Conservation (phyloP, 805 yeast species). For the Suhomyces sp. region DNA sequence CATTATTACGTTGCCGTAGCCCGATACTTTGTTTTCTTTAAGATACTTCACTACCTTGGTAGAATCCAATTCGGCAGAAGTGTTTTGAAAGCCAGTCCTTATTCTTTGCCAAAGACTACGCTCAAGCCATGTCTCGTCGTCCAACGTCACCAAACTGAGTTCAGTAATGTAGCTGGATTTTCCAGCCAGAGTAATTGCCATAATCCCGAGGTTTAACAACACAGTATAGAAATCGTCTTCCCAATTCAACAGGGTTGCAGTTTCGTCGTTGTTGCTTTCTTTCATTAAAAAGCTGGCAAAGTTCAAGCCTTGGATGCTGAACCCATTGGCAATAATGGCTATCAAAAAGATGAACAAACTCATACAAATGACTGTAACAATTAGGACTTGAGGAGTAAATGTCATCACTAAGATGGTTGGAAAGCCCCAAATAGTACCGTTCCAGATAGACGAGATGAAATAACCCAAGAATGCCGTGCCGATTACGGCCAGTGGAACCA, state of each 20-base stretch:
- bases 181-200: slow-evolving; percentile 66
- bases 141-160: slow-evolving; percentile 45
- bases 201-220: slow-evolving; percentile 54
- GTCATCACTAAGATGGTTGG: slow-evolving; percentile 59
- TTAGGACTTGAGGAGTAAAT: slow-evolving; percentile 63
- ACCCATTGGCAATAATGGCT: slow-evolving; percentile 59
- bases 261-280: slow-evolving; percentile 13
- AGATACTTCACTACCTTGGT: slow-evolving; percentile 1
- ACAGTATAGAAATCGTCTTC: slow-evolving; percentile 68
- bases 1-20: slow-evolving; percentile 30
- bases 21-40: slow-evolving; percentile 9
- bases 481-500: slow-evolving; percentile 60
- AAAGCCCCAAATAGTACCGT: slow-evolving; percentile 43
- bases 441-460: slow-evolving; percentile 33
- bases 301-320: slow-evolving; percentile 31
- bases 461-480: slow-evolving; percentile 53
- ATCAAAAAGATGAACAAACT: slow-evolving; percentile 53
- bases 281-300: slow-evolving; percentile 31
- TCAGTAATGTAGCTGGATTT: slow-evolving; percentile 64
- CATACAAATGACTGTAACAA: slow-evolving; percentile 45
- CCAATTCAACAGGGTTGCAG: slow-evolving; percentile 14
- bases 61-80: not conserved
- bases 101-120: slow-evolving; percentile 14
- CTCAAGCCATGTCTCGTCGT: slow-evolving; percentile 57
- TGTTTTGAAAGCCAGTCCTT: slow-evolving; percentile 1